Evolutionary conservation across 148 eudicot species (phyloP).

Genomic region (Cornus controversa): DNA sequence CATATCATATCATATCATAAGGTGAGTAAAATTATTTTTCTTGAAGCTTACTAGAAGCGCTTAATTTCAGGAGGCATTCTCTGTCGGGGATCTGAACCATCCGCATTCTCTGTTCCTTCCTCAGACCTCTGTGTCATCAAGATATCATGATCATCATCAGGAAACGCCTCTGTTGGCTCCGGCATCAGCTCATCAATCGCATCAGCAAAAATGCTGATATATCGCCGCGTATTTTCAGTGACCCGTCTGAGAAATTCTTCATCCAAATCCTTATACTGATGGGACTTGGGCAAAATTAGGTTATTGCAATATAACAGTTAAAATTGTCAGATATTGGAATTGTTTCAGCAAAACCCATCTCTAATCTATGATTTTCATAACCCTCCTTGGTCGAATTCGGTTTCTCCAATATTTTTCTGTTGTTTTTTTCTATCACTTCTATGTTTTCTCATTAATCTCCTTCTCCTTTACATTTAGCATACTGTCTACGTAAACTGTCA

Average conservation of each 20-base stretch:
- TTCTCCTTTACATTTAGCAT: no score
- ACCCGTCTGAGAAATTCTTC: constrained; percentile 79
- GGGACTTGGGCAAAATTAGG: constrained; percentile 9
- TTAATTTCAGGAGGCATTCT: constrained; percentile 93
- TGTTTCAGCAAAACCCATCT: no score
- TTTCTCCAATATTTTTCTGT: no score
- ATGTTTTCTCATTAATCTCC: no score
- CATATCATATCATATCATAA: background rate
- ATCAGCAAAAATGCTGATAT: constrained; percentile 72
- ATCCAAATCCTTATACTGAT: constrained; percentile 87
- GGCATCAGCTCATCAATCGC: constrained; percentile 91
- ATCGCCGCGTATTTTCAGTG: constrained; percentile 77
- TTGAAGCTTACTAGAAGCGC: constrained; percentile 67
- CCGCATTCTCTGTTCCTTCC: constrained; percentile 69
- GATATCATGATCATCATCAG: constrained; percentile 91
- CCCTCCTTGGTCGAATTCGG: no score
- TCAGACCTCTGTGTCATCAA: constrained; percentile 92
- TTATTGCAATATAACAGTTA: background rate
- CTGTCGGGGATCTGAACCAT: constrained; percentile 69
- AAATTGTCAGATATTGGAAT: no score
- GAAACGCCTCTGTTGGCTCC: constrained; percentile 83
- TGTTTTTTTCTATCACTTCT: no score
- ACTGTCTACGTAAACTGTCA: no score
- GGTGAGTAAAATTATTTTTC: background rate
- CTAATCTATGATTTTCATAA: no score